Evolutionary conservation across 176 grass and related monocot species (phyloP).

Genomic region (Typha latifolia): DNA sequence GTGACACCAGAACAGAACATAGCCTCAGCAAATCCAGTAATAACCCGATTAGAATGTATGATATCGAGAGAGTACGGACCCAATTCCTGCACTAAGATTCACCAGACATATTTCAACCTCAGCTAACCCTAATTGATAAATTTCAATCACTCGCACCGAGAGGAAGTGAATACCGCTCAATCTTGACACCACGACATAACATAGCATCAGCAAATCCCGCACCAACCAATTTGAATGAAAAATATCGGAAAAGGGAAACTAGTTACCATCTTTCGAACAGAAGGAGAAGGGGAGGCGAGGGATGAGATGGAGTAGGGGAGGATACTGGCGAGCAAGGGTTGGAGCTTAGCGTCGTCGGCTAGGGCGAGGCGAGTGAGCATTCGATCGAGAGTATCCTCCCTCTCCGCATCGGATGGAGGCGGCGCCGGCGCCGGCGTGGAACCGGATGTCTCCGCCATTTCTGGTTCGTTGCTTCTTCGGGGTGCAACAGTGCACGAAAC

Average conservation of each 20-base stretch:
- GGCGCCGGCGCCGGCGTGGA: slow-evolving; percentile 8
- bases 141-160: not conserved
- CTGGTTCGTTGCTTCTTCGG: not conserved
- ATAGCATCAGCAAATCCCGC: not conserved
- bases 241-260: no score
- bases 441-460: slow-evolving; percentile 39
- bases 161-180: not conserved
- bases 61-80: no score
- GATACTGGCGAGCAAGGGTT: slow-evolving; percentile 55
- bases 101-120: no score
- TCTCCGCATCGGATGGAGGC: slow-evolving; percentile 59
- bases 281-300: slow-evolving; percentile 49
- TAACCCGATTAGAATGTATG: no score
- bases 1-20: no score
- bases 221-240: not conserved
- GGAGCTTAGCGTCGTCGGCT: slow-evolving; percentile 65
- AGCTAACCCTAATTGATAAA: not conserved
- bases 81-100: no score
- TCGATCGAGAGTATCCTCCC: slow-evolving; percentile 64
- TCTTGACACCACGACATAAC: not conserved
- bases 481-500: not conserved
- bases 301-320: slow-evolving; percentile 87
- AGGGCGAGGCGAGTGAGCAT: slow-evolving; percentile 82
- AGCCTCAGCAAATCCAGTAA: no score
- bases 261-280: slow-evolving; percentile 72